These are phyloP conservation scores for Zygnema circumcarinatum DNA, from an alignment of 139 green algal genomes.

Conservation along the genomic window DNA sequence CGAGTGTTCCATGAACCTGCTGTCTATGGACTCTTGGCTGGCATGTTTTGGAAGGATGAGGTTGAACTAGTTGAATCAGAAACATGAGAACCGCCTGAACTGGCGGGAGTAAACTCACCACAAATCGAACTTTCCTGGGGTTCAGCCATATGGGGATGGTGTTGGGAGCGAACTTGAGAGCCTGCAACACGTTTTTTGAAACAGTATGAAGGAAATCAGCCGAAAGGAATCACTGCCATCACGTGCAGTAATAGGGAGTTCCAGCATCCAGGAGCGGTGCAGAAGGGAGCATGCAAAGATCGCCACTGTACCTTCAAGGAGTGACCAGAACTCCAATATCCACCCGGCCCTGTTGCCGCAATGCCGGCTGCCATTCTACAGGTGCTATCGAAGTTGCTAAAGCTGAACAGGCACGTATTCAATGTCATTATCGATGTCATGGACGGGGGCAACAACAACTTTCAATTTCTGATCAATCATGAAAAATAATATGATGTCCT, in stretches of 20 bases:
- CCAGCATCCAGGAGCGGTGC: too few species aligned
- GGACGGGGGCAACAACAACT: too few species aligned
- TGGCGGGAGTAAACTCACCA: too few species aligned
- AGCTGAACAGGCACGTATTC: neutral
- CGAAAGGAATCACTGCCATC: neutral
- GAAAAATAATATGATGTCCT: too few species aligned
- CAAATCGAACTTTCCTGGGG: neutral
- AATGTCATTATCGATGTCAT: too few species aligned
- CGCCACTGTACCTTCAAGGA: too few species aligned
- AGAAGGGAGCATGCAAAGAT: too few species aligned
- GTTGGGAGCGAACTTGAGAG: neutral
- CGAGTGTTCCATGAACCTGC: neutral
- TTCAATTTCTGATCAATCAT: neutral
- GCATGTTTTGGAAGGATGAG: too few species aligned
- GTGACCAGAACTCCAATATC: neutral
- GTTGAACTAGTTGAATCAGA: too few species aligned
- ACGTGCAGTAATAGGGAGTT: too few species aligned
- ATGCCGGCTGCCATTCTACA: neutral
- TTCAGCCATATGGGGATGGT: neutral
- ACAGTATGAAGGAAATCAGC: neutral
- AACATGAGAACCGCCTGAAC: too few species aligned
- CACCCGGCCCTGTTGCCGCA: neutral
- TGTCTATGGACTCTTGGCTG: too few species aligned
- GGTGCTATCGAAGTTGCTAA: slow-evolving; percentile 13
- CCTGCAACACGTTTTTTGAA: neutral